phyloP scores from a whole-genome alignment of 345 rosid species.

The Excoecaria cochinchinensis region DNA sequence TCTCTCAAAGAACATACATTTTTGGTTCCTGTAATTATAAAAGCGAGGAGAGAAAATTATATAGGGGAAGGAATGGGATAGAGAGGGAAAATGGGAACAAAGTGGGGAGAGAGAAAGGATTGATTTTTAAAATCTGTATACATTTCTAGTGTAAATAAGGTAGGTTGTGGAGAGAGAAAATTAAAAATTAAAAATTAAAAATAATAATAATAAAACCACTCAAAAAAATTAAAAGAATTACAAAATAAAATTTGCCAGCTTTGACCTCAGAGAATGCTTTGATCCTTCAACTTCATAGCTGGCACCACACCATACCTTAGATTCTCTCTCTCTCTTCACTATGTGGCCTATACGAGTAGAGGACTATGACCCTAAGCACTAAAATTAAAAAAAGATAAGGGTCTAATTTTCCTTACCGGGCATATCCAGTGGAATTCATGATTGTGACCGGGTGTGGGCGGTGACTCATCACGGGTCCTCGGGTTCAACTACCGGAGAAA shows the following conservation, averaged over 20 bases:
- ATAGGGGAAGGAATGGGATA: slow-evolving; percentile 25
- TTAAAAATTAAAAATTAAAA: not conserved
- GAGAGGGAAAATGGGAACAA: slow-evolving; percentile 28
- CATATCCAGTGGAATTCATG: slow-evolving; percentile 26
- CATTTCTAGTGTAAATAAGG: slow-evolving; percentile 2
- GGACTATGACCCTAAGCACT: slow-evolving; percentile 1
- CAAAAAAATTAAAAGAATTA: not conserved
- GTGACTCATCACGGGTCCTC: slow-evolving; percentile 52
- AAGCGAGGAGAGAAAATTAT: slow-evolving; percentile 15
- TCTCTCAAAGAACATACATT: slow-evolving; percentile 28
- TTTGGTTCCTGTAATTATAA: slow-evolving; percentile 23
- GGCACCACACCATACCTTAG: slow-evolving; percentile 52
- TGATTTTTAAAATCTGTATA: slow-evolving; percentile 3
- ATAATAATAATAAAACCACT: not conserved
- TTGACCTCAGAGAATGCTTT: slow-evolving; percentile 74
- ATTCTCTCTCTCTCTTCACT: slow-evolving; percentile 49
- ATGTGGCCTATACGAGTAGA: slow-evolving; percentile 26
- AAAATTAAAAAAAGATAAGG: not conserved
- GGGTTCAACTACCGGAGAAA: slow-evolving; percentile 42
- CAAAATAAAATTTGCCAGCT: slow-evolving; percentile 52
- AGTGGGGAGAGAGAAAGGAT: slow-evolving; percentile 17
- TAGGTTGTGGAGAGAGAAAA: slow-evolving; percentile 16
- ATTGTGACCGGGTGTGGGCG: slow-evolving; percentile 30
- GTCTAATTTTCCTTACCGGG: slow-evolving; percentile 16
- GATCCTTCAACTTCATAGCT: slow-evolving; percentile 77